Base-by-base conservation (phyloP, 2,329 filamentous ascomycete genomes). In the Chrysosporium keratinophilum region DNA sequence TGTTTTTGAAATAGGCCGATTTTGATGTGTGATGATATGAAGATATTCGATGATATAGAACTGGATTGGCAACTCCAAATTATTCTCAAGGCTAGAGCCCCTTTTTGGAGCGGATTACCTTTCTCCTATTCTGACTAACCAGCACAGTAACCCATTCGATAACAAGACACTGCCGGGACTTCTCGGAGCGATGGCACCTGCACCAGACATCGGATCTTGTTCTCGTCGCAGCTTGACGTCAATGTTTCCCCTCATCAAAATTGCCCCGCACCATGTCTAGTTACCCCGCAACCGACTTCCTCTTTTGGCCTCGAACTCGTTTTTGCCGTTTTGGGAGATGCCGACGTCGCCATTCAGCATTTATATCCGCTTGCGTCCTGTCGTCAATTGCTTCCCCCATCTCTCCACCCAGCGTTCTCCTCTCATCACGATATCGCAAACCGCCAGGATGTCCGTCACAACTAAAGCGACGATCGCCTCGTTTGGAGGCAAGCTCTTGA, bases 401-500 rank as follows among this genome's bases (percentile, higher is more conserved):
- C 12, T 14, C 11, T 34, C 14, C n/a, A 19, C 14, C 19, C 2
- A 12, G 3, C n/a, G 23, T 20, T 14, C 19, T 20, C 20, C 14
- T 35, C 15, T 51, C 20, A 7, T 34, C 23, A 47, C 31, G n/a
- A 31, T 14, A 15, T 41, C 14, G 17, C 33, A 14, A 19, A 20
- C 31, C 19, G 14, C n/a, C 42, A 52, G 10, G 58, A 93, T 93
- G 90, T 76, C 85, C 56, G 89, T 97, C 77, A 87, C 86, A 68
- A 95, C 86, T 61, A 94, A 87, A 69, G 85, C 88, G 57, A 88
- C 86, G 59, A 95, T 97, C 71, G 79, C 84, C 76, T 87, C 83
- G 69, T 97, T 96, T 68, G 91, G 90, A 68, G 93, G 93, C 68
- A 89, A 89, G 74, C 85, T 98, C 56, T 81, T 95, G 63, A 97